phyloP scores from a whole-genome alignment of 352 stramenopile species.

The Globisporangium irregulare region DNA sequence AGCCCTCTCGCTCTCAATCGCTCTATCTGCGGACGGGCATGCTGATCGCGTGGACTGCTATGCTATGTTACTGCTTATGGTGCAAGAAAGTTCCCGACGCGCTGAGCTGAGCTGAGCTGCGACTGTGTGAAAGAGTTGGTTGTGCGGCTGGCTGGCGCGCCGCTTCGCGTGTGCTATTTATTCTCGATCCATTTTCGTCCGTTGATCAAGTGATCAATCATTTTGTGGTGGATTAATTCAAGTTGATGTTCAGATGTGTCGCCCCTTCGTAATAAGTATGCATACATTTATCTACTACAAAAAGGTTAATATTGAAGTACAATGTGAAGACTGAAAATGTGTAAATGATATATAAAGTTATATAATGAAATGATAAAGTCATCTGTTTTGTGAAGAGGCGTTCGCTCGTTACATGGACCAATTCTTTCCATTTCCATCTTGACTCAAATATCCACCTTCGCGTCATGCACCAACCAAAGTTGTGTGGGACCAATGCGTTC shows the following conservation, averaged over 20 bases:
- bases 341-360: not conserved
- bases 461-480: not conserved
- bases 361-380: not conserved
- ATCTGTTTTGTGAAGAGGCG: not conserved
- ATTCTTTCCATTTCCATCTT: not conserved
- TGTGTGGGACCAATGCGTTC: not conserved
- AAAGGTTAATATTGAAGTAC: not conserved
- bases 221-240: conserved; percentile 4
- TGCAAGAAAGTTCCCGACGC: conserved; percentile 15
- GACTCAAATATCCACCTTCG: not conserved
- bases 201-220: not conserved
- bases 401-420: not conserved
- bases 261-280: not conserved
- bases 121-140: not conserved
- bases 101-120: not conserved
- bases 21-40: not conserved
- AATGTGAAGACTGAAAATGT: not conserved
- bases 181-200: not conserved
- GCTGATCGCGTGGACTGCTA: not conserved
- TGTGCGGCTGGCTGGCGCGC: conserved; percentile 4
- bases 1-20: not conserved
- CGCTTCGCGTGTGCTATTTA: conserved; percentile 10
- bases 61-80: not conserved
- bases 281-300: not conserved
- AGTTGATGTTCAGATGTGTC: not conserved